phyloP scores from a whole-genome alignment of 2,329 filamentous ascomycete genomes.

The Phialocephala subalpina region DNA sequence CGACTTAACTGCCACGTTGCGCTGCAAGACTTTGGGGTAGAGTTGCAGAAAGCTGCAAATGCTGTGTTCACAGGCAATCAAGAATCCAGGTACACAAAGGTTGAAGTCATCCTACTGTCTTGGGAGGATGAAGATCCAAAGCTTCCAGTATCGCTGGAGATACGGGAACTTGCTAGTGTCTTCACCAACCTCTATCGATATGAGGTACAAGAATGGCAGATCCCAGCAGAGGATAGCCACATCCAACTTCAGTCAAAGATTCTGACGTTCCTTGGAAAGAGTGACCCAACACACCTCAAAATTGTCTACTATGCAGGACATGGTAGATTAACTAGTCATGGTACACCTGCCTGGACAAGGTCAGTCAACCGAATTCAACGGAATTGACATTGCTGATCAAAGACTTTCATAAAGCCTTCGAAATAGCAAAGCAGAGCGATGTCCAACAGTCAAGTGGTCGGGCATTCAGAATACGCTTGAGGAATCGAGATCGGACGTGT shows the following conservation, averaged over 20 bases:
- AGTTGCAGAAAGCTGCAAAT: slow-evolving; percentile 16
- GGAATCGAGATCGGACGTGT: slow-evolving; percentile 18
- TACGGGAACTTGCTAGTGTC: slow-evolving; percentile 7
- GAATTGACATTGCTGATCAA: background rate
- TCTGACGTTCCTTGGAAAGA: slow-evolving; percentile 10
- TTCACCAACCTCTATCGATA: slow-evolving; percentile 20
- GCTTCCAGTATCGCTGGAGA: slow-evolving; percentile 6
- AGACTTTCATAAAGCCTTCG: slow-evolving; percentile 1
- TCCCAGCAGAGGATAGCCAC: slow-evolving; percentile 16
- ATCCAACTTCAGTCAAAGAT: slow-evolving; percentile 14
- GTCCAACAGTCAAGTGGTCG: slow-evolving; percentile 18
- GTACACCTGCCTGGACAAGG: slow-evolving; percentile 1
- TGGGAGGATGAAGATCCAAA: slow-evolving; percentile 18
- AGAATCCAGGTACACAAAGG: slow-evolving; percentile 11
- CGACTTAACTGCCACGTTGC: slow-evolving; percentile 8
- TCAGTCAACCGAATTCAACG: background rate
- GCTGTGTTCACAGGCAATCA: slow-evolving; percentile 17
- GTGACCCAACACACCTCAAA: slow-evolving; percentile 16
- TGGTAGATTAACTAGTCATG: slow-evolving; percentile 1
- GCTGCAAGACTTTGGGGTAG: slow-evolving; percentile 16
- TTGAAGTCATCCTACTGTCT: slow-evolving; percentile 17
- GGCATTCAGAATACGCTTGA: slow-evolving; percentile 21
- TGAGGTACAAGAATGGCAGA: slow-evolving; percentile 18
- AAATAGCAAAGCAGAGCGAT: background rate
- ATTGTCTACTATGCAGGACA: slow-evolving; percentile 26